Base-by-base conservation (phyloP, 129 eudicot genomes). In the Tagetes patula region DNA sequence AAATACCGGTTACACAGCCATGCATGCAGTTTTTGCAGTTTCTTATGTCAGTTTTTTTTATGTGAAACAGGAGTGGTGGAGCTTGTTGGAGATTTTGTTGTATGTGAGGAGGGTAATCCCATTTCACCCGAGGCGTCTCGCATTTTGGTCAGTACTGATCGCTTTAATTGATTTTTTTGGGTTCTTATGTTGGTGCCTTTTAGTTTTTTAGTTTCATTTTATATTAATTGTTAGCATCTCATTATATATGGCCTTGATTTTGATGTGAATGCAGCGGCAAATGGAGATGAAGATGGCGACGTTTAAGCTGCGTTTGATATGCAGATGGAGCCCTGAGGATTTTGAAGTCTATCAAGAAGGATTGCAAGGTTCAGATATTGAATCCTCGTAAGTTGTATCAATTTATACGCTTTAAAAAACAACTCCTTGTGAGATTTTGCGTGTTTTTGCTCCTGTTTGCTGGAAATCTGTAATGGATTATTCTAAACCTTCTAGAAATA, bases 101-200 rank as follows among this genome's bases (percentile, higher is more conserved):
- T 94, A 36, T 94, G 96, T 67, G 91, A 86, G 76, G 98, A 86
- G 78, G 97, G 97, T 63, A 88, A 90, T 46, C 96, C 90, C 41
- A 40, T 94, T 67, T 94, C 98, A 52, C 98, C 98, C 0, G 98
- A 94, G 67, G 62, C 97, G 8, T 64, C 98, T 75, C 96, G 96
- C 58, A 94, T 94, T 55, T 83, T 94, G 96, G 98, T 94, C 32
- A 52, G 75, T 70, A 12, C 30, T 14, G 9, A 1, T 1, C 4
- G 6, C 5, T 68, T 47, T 30, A 66, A 2, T 27, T 41, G 3
- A 42, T 39, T 20, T 9, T 66, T 39, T 70, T 0, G 0, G 40
- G 12, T 48, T 68, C n/a, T 33, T 6, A 11, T 48, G 5, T 61
- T 2, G 4, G 52, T 13, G 52, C 3, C 40, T 1, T 59, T 2